Conservation (phyloP, 768 basidiomycete genomes). For the Lyophyllum shimeji region DNA sequence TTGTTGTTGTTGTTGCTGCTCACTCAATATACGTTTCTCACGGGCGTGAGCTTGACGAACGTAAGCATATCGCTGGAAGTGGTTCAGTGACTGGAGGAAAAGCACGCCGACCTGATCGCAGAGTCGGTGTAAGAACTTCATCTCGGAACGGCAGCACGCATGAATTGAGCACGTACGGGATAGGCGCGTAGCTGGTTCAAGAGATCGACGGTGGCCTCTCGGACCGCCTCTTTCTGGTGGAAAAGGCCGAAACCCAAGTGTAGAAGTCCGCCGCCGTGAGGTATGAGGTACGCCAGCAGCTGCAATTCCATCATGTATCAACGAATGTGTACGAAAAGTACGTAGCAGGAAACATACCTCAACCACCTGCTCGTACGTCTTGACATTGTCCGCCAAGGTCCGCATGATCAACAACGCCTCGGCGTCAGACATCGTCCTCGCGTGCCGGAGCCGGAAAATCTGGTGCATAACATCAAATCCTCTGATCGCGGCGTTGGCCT, state of each 20-base stretch:
- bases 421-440: constrained; percentile 65
- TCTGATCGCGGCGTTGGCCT: constrained; percentile 59
- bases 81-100: constrained; percentile 77
- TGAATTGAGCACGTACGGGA: constrained; percentile 53
- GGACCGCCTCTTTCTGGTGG: constrained; percentile 76
- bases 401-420: constrained; percentile 79
- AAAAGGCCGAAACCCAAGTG: constrained; percentile 89
- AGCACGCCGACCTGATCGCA: constrained; percentile 68
- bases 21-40: constrained; percentile 37
- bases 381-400: constrained; percentile 67
- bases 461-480: constrained; percentile 89
- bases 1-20: no score
- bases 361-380: constrained; percentile 83
- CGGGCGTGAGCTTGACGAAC: constrained; percentile 76
- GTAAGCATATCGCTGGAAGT: constrained; percentile 88
- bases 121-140: constrained; percentile 5
- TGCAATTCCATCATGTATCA: constrained; percentile 27
- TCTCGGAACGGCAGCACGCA: background rate
- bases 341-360: constrained; percentile 54
- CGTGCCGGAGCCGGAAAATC: constrained; percentile 73
- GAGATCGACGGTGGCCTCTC: constrained; percentile 80
- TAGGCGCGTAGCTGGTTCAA: constrained; percentile 77
- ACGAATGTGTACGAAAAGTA: background rate
- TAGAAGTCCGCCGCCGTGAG: constrained; percentile 78
- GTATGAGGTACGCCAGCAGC: constrained; percentile 79